phyloP scores from a whole-genome alignment of 768 basidiomycete genomes.

The Tephrocybe sp. region DNA sequence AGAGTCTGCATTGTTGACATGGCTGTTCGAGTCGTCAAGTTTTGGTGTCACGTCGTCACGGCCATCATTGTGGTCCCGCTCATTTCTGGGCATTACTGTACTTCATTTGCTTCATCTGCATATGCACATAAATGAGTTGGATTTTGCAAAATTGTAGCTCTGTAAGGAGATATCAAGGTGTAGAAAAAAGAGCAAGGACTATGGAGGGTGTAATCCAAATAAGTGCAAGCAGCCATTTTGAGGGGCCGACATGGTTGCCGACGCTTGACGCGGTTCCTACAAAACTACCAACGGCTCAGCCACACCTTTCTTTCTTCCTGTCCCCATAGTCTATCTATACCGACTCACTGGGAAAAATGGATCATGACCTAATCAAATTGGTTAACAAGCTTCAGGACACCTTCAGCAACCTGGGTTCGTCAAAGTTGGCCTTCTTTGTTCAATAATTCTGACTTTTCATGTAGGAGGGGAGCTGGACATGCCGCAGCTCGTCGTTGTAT shows the following conservation, averaged over 20 bases:
- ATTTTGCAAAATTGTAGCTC: too few species aligned
- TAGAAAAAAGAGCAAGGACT: too few species aligned
- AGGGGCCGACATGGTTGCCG: conserved; percentile 12
- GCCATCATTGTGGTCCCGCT: too few species aligned
- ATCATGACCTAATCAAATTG: conserved; percentile 89
- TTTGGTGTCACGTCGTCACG: background rate
- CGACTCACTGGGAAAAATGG: conserved; percentile 52
- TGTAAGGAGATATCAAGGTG: too few species aligned
- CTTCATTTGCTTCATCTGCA: too few species aligned
- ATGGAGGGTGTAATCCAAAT: conserved; percentile 7
- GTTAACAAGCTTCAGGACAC: conserved; percentile 96
- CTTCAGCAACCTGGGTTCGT: conserved; percentile 82
- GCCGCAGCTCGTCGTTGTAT: conserved; percentile 87
- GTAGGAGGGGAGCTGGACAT: conserved; percentile 88
- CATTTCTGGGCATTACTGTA: too few species aligned
- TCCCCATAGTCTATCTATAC: conserved; percentile 6
- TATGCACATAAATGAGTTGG: too few species aligned
- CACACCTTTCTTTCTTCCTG: conserved; percentile 6
- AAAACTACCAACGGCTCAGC: conserved; percentile 14
- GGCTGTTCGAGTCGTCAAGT: background rate
- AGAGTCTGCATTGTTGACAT: conserved; percentile 11
- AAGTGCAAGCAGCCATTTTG: conserved; percentile 10
- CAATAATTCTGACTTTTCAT: conserved; percentile 12
- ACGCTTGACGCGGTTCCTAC: conserved; percentile 15
- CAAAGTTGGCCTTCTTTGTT: conserved; percentile 10